Percentiles rank a stretch among this genome's conserved stretches.
Conservation (phyloP, 2,329 filamentous ascomycete species). For the Coleophoma eucalyptorum region DNA sequence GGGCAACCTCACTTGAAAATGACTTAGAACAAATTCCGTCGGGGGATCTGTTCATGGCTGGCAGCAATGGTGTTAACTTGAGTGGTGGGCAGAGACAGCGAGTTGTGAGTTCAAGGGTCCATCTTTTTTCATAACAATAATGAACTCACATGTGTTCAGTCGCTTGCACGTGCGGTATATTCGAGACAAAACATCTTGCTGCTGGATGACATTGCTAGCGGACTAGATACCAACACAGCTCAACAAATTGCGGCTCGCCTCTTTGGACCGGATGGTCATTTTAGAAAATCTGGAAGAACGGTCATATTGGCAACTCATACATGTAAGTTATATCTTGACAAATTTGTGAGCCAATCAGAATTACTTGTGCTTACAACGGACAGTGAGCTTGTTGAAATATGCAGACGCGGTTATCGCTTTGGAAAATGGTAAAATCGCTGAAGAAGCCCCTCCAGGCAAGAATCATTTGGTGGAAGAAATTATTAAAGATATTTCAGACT, state of each 20-base stretch:
- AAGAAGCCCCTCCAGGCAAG: no score
- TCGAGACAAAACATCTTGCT: conserved; percentile 14
- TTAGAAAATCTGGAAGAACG: conserved; percentile 21
- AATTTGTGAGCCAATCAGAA: no score
- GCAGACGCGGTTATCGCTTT: no score
- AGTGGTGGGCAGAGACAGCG: conserved; percentile 22
- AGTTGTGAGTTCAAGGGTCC: conserved; percentile 2
- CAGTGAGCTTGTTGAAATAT: no score
- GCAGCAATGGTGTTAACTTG: conserved; percentile 25
- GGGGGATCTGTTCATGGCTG: conserved; percentile 20
- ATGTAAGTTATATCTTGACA: no score
- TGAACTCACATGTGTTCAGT: conserved; percentile 11
- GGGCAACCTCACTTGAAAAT: conserved; percentile 58
- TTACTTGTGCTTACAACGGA: no score
- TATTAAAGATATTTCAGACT: no score
- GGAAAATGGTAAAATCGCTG: no score
- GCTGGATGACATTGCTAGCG: conserved; percentile 14
- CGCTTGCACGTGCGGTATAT: conserved; percentile 54
- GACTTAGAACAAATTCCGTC: conserved; percentile 39
- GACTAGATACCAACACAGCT: conserved; percentile 11
- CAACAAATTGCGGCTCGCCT: conserved; percentile 3
- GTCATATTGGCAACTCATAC: conserved; percentile 28
- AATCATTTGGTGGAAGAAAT: no score
- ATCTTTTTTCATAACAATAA: conserved; percentile 3
- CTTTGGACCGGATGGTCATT: conserved; percentile 3